phyloP scores from a whole-genome alignment of 257 asterid species.

The Nyctanthes arbortristis region DNA sequence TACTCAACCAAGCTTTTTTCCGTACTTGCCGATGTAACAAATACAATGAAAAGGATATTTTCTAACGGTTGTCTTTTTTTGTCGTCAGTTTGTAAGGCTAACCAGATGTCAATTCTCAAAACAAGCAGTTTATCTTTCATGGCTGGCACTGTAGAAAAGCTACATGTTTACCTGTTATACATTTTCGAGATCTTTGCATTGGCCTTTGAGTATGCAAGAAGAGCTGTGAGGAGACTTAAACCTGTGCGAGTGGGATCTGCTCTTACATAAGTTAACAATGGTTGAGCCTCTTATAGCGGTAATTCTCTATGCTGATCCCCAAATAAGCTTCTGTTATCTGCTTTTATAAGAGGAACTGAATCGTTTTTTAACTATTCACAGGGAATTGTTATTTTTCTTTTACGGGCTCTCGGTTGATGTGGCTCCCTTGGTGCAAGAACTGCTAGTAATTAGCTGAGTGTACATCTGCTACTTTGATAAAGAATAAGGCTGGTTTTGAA shows the following conservation, averaged over 20 bases:
- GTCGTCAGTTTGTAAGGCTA: constrained; percentile 47
- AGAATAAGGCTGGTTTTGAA: not conserved
- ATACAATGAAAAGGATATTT: not conserved
- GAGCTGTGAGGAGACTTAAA: constrained; percentile 56
- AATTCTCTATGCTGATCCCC: constrained; percentile 15
- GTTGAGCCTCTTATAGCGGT: constrained; percentile 44
- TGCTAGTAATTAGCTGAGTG: not conserved
- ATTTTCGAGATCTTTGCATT: constrained; percentile 56
- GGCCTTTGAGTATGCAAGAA: constrained; percentile 50
- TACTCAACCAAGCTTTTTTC: not conserved
- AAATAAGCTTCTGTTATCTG: not conserved
- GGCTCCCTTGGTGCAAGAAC: not conserved
- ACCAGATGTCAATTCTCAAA: constrained; percentile 40
- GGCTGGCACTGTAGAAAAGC: constrained; percentile 47
- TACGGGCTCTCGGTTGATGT: not conserved
- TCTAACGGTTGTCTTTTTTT: not conserved
- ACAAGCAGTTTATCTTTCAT: constrained; percentile 46
- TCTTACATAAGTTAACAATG: constrained; percentile 46
- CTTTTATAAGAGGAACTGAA: not conserved
- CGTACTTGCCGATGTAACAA: too few relatives aligned
- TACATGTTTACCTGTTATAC: constrained; percentile 47
- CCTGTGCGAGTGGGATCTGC: constrained; percentile 67
- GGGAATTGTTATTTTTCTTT: constrained; percentile 28
- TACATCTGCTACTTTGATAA: not conserved
- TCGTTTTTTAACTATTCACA: constrained; percentile 23